Base-by-base conservation (phyloP, 371 early-diverging fungal genomes). In the Nosema bombycis region DNA sequence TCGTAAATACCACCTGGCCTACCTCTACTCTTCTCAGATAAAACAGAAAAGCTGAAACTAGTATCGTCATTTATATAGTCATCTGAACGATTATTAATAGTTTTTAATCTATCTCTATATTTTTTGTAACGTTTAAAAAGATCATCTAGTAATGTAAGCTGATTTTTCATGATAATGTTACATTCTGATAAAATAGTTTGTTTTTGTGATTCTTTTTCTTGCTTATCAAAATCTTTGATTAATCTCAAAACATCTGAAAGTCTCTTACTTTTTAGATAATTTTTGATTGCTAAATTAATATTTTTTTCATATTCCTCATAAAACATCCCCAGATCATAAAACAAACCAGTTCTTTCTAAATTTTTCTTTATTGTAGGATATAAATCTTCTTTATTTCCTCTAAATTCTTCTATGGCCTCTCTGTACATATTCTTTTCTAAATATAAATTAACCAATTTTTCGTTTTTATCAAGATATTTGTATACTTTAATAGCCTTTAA, bases 1-100 rank as follows among this genome's bases (percentile, higher is more conserved):
- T 80, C 80, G 38, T 71, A 80, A 28, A 60, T 26, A 15, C 69
- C 66, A 1, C 80, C 80, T 24, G 80, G 80, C 21, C 78, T 70
- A 0, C 72, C 74, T 61, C 66, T 80, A 33, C 56, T 37, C 0
- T 32, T 75, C 18, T 62, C n/a, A 29, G 26, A 58, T 15, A 70
- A 23, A 56, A 29, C 33, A 24, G 80, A 58, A 15, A 38, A 72
- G 24, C 62, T 60, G 32, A 75, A 71, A 26, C 56, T 70, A 37
- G 72, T 70, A 0, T 73, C 56, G 21, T 54, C 62, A 23, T 37
- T 26, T 0, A n/a, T 29, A 14, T 78, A 56, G 26, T 70, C 75
- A n/a, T 36, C 30, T 1, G 62, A 21, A 23, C 72, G 26, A 33
- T 80, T 57, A 30, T 65, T 66, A 37, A 80, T 63, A 65, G 21